These are phyloP conservation scores for Colletotrichum sojae DNA, from an alignment of 2,329 filamentous ascomycete species.

Conservation along the genomic window DNA sequence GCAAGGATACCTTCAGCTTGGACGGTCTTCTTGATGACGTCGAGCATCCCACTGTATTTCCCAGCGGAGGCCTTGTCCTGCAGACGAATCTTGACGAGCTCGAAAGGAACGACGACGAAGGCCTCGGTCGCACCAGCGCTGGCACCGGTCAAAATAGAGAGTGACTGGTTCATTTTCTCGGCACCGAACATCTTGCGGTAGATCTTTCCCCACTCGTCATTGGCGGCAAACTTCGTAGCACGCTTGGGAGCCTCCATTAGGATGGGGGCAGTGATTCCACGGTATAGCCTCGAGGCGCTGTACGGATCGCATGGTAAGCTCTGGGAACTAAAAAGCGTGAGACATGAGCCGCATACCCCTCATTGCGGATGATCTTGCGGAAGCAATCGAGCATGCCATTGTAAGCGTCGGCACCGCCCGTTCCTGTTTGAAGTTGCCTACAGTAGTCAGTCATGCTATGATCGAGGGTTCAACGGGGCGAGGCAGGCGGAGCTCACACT, in stretches of 20 bases:
- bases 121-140: slow-evolving; percentile 95
- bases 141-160: slow-evolving; percentile 94
- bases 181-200: slow-evolving; percentile 90
- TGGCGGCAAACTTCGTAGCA: slow-evolving; percentile 98
- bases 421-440: slow-evolving; percentile 89
- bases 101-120: slow-evolving; percentile 97
- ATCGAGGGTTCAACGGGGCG: slow-evolving; percentile 39
- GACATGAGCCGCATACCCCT: slow-evolving; percentile 76
- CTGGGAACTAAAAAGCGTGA: background rate
- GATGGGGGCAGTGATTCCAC: slow-evolving; percentile 95
- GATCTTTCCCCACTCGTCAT: slow-evolving; percentile 97
- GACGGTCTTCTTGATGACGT: slow-evolving; percentile 86
- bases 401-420: slow-evolving; percentile 85
- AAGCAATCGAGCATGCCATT: slow-evolving; percentile 99
- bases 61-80: slow-evolving; percentile 95
- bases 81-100: slow-evolving; percentile 97
- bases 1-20: slow-evolving; percentile 86
- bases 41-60: slow-evolving; percentile 87
- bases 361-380: slow-evolving; percentile 94
- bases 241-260: slow-evolving; percentile 96
- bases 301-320: slow-evolving; percentile 23
- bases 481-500: slow-evolving; percentile 75
- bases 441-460: slow-evolving; percentile 44
- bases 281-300: slow-evolving; percentile 91
- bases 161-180: slow-evolving; percentile 88